Evolutionary conservation across 225 moss, liverwort and hornwort genomes (phyloP).

Genomic region (Pseudoscleropodium purum): DNA sequence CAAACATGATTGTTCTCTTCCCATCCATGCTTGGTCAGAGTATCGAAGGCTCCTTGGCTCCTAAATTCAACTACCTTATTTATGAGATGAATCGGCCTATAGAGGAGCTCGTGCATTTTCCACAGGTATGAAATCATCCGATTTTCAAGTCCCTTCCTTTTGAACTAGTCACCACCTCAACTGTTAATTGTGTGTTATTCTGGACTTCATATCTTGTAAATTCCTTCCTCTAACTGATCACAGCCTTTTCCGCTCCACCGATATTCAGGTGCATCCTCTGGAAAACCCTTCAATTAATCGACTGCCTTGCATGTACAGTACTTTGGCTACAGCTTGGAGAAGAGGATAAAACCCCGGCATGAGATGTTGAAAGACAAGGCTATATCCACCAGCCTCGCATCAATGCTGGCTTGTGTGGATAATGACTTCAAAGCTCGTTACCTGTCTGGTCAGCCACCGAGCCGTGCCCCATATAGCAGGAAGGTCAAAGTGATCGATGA

Average conservation of each 20-base stretch:
- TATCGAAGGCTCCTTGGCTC: constrained; percentile 60
- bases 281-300: background rate
- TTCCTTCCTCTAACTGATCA: background rate
- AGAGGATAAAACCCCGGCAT: constrained; percentile 59
- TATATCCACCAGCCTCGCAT: constrained; percentile 56
- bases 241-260: background rate
- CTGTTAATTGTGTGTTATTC: background rate
- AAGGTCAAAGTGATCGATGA: background rate
- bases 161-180: background rate
- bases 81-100: constrained; percentile 59
- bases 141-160: background rate
- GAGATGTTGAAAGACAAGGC: constrained; percentile 41
- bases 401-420: constrained; percentile 75
- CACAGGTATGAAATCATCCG: constrained; percentile 34
- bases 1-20: constrained; percentile 77
- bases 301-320: constrained; percentile 31
- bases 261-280: background rate
- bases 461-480: constrained; percentile 46
- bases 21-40: constrained; percentile 81
- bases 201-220: background rate
- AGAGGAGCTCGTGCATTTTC: constrained; percentile 61
- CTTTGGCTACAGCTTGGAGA: constrained; percentile 73
- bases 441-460: constrained; percentile 41
- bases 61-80: constrained; percentile 49
- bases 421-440: constrained; percentile 48